Evolutionary conservation across 495 filamentous ascomycete genomes (phyloP), one percentile per base, ranked within the genome.

Genomic region (Penicillium silybi): DNA sequence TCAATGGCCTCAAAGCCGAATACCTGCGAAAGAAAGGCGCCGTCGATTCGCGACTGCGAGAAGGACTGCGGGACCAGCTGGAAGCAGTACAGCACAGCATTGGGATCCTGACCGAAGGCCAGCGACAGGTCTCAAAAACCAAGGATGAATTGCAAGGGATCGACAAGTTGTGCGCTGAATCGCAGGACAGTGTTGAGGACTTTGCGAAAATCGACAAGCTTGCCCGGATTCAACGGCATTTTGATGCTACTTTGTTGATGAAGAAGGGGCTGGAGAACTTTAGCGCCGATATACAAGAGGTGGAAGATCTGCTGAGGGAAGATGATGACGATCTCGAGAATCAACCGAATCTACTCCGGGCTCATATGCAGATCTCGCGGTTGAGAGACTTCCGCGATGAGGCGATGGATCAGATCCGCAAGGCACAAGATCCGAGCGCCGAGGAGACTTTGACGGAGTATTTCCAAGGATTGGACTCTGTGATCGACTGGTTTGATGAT

Each of bases 101-200:
- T 80, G 84, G 75, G 49, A 82, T 84, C 32, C 84, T 98, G 51
- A 81, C 80, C 37, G 90, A 96, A 69, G 91, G 90, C 44, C 90
- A 96, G 68, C 84, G 89, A 57, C 88, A 86, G 43, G 85, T 97
- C 11, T 84, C 87, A 53, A 81, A 84, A 54, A 96, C 96, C 61
- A 92, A 92, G 69, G 95, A 97, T 61, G 93, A 97, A 75, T 92
- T 99, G 78, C 87, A 91, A 76, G 93, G 93, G 71, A 97, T 99
- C 67, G 95, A 97, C 71, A 92, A 91, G 76, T 80, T 99, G 44
- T 97, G 93, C 72, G 88, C 89, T 52, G 95, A 97, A 67, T 88
- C 90, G 44, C 92, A 97, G 73, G 85, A 87, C 61, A 96, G 96
- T 82, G 96, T 97, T 50, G 82, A 85, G 51, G 93, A 97, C 73